phyloP scores from a whole-genome alignment of 106 monocot genomes.

The Dendrobium huoshanense region DNA sequence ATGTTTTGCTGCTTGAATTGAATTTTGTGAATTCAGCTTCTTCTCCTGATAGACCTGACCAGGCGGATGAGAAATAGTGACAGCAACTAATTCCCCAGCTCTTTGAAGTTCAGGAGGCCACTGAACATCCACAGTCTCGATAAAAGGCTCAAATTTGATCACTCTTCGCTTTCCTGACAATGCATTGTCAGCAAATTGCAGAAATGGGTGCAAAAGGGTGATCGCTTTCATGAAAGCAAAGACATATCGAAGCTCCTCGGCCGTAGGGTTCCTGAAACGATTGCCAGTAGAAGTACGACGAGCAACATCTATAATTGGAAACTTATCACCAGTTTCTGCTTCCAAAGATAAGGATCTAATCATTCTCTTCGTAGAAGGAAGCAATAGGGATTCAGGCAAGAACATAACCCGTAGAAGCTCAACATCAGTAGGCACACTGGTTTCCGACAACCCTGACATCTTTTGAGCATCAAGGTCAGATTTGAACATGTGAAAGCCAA shows the following conservation, averaged over 20 bases:
- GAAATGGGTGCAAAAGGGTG: conserved; percentile 41
- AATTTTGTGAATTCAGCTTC: conserved; percentile 11
- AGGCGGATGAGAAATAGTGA: conserved; percentile 55
- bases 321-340: conserved; percentile 17
- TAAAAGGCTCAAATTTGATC: conserved; percentile 34
- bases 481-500: conserved; percentile 46
- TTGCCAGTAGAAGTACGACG: conserved; percentile 24
- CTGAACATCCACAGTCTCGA: conserved; percentile 65
- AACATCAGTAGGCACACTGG: conserved; percentile 18
- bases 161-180: conserved; percentile 14
- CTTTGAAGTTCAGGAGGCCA: conserved; percentile 46
- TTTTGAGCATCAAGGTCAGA: conserved; percentile 40
- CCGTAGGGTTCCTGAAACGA: conserved; percentile 45
- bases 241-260: conserved; percentile 49
- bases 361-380: conserved; percentile 41
- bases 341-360: conserved; percentile 39
- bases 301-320: conserved; percentile 51
- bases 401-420: conserved; percentile 49
- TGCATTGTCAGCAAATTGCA: conserved; percentile 12
- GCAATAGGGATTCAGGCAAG: conserved; percentile 24
- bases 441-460: conserved; percentile 23
- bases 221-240: conserved; percentile 57
- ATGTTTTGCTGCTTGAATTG: conserved; percentile 15
- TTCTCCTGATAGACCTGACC: conserved; percentile 38
- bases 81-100: conserved; percentile 34